Evolutionary conservation across 805 yeast species (phyloP), one percentile per base, ranked within the genome.

Genomic region (Kluyveromyces dobzhanskii): DNA sequence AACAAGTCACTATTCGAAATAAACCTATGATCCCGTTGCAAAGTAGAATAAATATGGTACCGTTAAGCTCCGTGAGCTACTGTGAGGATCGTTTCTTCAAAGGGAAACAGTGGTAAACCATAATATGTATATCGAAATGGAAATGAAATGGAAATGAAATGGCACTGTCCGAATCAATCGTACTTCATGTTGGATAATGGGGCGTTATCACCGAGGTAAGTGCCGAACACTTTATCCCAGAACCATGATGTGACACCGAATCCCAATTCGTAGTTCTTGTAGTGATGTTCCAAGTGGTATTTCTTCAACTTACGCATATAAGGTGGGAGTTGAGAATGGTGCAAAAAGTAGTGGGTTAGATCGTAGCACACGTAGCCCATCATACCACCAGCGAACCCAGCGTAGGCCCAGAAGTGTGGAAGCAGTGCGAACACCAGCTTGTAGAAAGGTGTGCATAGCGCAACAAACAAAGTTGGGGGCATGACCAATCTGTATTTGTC

Each of bases 231-330:
- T 19, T 65, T 73, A 62, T 92, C 98, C 98, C 98, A 92, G 64
- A 85, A 85, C 65, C 76, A 78, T 45, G 87, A 75, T 23, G 97
- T 86, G 46, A 92, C 97, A 50, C 99, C 99, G 51, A 88, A 92
- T 1, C 97, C 99, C 51, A 88, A 67, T 64, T 94, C 95, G 63
- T 85, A 92, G 65, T 92, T 90, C 69, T 90, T 88, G 70, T 92
- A 92, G 60, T 92, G 99, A 64, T 92, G 99, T 61, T 90, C 97
- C 64, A 92, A 73, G 62, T 92, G 99, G 59, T 86, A 80, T 37
- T 83, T 85, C 64, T 92, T 92, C 56, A 86, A 67, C 23, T 75
- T 78, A 59, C 85, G 87, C 64, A 86, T 67, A 57, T 70, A 82
- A 30, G 66, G 53, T 17, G 98, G 98, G 53, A 92, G 70, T 54